phyloP scores from a whole-genome alignment of 306 rosid species.

The Prunus davidiana region DNA sequence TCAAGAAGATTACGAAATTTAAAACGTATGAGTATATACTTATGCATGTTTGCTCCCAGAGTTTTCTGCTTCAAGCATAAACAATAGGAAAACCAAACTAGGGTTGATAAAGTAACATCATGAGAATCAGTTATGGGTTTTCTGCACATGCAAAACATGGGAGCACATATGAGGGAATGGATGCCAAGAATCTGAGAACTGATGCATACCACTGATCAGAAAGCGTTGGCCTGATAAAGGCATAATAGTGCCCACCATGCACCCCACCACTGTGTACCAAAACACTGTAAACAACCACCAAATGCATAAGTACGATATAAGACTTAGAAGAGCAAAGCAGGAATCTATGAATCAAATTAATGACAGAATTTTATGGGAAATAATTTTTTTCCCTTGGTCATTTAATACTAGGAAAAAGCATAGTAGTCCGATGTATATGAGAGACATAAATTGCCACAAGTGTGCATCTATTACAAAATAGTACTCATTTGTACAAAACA shows the following conservation, averaged over 20 bases:
- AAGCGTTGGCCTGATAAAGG: conserved; percentile 95
- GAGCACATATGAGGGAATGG: neutral
- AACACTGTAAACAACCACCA: conserved; percentile 56
- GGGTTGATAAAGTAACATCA: conserved; percentile 4
- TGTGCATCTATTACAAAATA: neutral
- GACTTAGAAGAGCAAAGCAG: neutral
- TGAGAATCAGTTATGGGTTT: neutral
- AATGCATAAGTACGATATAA: neutral
- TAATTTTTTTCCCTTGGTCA: neutral
- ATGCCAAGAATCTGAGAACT: conserved; percentile 1
- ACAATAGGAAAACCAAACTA: neutral
- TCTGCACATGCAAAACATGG: conserved; percentile 6
- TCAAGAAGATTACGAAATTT: neutral
- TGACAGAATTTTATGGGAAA: neutral
- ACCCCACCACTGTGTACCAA: conserved; percentile 99
- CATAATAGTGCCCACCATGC: conserved; percentile 98
- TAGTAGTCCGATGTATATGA: no score
- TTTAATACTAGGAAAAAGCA: neutral
- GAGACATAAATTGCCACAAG: neutral
- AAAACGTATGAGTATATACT: neutral
- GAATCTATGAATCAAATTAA: neutral
- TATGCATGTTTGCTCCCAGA: neutral
- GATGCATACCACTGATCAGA: conserved; percentile 80
- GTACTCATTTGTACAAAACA: neutral
- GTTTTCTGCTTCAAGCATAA: neutral